Percentiles rank a stretch among this genome's conserved stretches.
These are phyloP conservation scores for Apiospora pterosperma DNA, from an alignment of 2,329 filamentous ascomycete species.

Conservation along the genomic window DNA sequence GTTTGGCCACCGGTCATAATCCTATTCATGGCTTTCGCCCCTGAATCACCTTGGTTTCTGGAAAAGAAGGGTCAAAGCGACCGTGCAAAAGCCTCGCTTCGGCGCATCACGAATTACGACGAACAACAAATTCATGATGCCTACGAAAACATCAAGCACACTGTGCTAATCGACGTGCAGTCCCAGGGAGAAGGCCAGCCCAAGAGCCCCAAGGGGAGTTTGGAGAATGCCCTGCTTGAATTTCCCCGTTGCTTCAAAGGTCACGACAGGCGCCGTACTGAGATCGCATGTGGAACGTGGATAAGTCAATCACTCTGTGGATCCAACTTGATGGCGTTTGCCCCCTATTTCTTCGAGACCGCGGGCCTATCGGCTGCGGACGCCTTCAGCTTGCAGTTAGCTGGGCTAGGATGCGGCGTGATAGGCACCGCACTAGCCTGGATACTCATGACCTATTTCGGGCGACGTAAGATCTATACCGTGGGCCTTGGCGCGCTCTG, in stretches of 20 bases:
- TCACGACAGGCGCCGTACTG: slow-evolving; percentile 29
- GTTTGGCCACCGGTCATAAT: slow-evolving; percentile 32
- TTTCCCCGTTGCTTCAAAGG: slow-evolving; percentile 36
- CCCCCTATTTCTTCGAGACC: slow-evolving; percentile 27
- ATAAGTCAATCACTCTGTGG: slow-evolving; percentile 19
- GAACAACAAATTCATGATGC: slow-evolving; percentile 17
- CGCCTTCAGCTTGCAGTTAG: slow-evolving; percentile 8
- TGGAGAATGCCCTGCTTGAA: slow-evolving; percentile 15
- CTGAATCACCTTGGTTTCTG: slow-evolving; percentile 38
- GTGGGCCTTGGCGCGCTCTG: slow-evolving; percentile 8
- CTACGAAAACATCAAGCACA: slow-evolving; percentile 28
- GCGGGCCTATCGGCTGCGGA: slow-evolving; percentile 16
- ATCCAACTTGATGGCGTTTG: slow-evolving; percentile 20
- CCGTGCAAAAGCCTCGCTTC: slow-evolving; percentile 25
- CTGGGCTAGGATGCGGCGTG: slow-evolving; percentile 2
- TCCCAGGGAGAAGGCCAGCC: background rate
- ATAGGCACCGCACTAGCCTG: slow-evolving; percentile 8
- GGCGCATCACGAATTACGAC: slow-evolving; percentile 20
- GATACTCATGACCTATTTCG: slow-evolving; percentile 10
- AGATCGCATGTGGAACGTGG: slow-evolving; percentile 26
- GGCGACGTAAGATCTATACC: slow-evolving; percentile 10
- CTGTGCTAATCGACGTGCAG: slow-evolving; percentile 27
- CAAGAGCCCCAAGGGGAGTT: background rate
- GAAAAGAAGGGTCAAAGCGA: slow-evolving; percentile 27
- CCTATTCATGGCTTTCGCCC: slow-evolving; percentile 28